phyloP scores from a whole-genome alignment of 345 rosid species.

The Schrenkiella parvula region DNA sequence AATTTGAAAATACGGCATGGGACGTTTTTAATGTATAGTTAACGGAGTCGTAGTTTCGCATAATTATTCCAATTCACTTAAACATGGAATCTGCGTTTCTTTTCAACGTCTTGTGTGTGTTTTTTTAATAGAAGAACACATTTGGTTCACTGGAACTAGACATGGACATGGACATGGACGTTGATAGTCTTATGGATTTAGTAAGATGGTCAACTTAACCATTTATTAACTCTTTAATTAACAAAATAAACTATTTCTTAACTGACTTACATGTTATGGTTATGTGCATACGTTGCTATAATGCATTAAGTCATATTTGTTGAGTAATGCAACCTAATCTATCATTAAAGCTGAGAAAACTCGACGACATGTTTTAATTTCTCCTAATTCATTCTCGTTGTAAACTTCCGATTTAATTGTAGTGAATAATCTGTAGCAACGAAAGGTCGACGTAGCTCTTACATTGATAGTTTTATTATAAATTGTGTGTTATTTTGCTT shows the following conservation, averaged over 20 bases:
- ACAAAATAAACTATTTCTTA: neutral
- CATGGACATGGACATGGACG: neutral
- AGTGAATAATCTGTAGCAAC: neutral
- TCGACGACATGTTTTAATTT: neutral
- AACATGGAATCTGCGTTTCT: neutral
- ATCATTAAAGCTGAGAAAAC: neutral
- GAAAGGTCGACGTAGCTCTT: too few relatives aligned
- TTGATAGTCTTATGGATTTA: neutral
- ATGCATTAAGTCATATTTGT: neutral
- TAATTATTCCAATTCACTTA: neutral
- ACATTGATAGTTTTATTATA: neutral
- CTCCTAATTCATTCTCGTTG: neutral
- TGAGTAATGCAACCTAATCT: neutral
- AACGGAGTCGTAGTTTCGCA: neutral
- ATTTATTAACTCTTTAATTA: neutral
- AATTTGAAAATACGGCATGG: constrained; percentile 1
- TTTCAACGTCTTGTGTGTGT: neutral
- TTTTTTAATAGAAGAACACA: neutral
- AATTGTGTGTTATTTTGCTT: too few relatives aligned
- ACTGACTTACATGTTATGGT: neutral
- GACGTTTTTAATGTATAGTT: constrained; percentile 2
- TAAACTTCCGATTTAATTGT: neutral
- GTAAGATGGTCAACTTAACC: neutral
- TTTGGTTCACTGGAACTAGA: neutral
- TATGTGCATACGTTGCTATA: neutral